phyloP scores from a whole-genome alignment of 371 early-diverging fungal genomes.

The Batrachochytrium dendrobatidis region DNA sequence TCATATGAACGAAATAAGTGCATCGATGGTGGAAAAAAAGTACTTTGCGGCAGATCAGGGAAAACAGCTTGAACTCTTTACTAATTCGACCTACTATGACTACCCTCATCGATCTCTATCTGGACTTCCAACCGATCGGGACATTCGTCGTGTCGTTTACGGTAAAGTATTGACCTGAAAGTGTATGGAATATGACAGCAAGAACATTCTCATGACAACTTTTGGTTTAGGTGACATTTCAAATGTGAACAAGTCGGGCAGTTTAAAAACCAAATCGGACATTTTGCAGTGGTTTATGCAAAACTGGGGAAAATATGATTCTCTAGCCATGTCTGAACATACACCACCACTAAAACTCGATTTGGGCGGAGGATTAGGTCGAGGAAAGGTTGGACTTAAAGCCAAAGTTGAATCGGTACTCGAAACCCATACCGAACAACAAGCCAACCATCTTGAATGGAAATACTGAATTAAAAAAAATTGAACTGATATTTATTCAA shows the following conservation, averaged over 20 bases:
- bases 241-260: neutral
- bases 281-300: slow-evolving; percentile 47
- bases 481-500: neutral
- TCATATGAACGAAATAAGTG: slow-evolving; percentile 25
- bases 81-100: slow-evolving; percentile 32
- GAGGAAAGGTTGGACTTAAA: slow-evolving; percentile 38
- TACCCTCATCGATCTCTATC: slow-evolving; percentile 66
- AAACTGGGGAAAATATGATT: slow-evolving; percentile 41
- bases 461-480: neutral
- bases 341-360: neutral
- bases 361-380: slow-evolving; percentile 35
- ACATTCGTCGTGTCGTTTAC: slow-evolving; percentile 49
- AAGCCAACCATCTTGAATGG: neutral
- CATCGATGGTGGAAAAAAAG: slow-evolving; percentile 47
- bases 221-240: slow-evolving; percentile 36
- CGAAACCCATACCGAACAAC: slow-evolving; percentile 12
- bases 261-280: slow-evolving; percentile 38
- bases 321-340: slow-evolving; percentile 13
- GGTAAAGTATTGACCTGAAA: slow-evolving; percentile 15
- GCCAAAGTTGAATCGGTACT: slow-evolving; percentile 30
- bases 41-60: slow-evolving; percentile 39
- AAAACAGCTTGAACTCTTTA: slow-evolving; percentile 12
- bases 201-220: slow-evolving; percentile 7
- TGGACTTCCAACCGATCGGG: slow-evolving; percentile 70
- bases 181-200: neutral